A percentile compares a stretch with the other conserved stretches of the same genome.
Conservation (phyloP, 306 rosid genomes). For the Macrotyloma uniflorum region DNA sequence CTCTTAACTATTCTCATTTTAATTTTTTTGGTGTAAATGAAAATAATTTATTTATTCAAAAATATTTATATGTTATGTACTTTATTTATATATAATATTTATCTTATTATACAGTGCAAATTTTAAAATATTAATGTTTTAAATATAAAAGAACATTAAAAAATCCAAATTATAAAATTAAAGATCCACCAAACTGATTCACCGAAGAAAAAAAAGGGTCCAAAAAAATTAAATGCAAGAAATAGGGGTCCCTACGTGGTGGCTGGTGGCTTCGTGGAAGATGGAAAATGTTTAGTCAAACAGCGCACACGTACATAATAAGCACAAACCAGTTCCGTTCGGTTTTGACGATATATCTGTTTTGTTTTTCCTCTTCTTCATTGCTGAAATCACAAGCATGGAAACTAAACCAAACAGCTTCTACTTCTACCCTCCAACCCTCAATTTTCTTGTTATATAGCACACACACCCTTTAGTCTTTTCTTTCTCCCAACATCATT, state of each 20-base stretch:
- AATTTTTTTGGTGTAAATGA: too few relatives aligned
- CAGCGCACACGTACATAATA: slow-evolving; percentile 41
- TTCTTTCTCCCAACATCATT: background rate
- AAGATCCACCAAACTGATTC: slow-evolving; percentile 12
- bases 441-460: background rate
- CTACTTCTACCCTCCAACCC: background rate
- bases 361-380: slow-evolving; percentile 18
- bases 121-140: too few relatives aligned
- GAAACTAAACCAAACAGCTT: background rate
- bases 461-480: background rate
- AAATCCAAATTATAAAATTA: too few relatives aligned
- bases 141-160: too few relatives aligned
- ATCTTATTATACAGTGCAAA: too few relatives aligned
- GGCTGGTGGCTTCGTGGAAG: slow-evolving; percentile 44
- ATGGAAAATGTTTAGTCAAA: slow-evolving; percentile 42
- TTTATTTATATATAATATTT: too few relatives aligned
- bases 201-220: background rate
- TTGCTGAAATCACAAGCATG: background rate
- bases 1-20: too few relatives aligned
- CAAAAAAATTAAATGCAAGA: slow-evolving; percentile 31
- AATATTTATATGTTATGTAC: too few relatives aligned
- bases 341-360: background rate
- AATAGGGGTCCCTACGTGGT: slow-evolving; percentile 41
- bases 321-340: slow-evolving; percentile 27
- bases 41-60: too few relatives aligned